These are phyloP conservation scores for Dentipellis fragilis DNA, from an alignment of 768 basidiomycete genomes.

Conservation along the genomic window DNA sequence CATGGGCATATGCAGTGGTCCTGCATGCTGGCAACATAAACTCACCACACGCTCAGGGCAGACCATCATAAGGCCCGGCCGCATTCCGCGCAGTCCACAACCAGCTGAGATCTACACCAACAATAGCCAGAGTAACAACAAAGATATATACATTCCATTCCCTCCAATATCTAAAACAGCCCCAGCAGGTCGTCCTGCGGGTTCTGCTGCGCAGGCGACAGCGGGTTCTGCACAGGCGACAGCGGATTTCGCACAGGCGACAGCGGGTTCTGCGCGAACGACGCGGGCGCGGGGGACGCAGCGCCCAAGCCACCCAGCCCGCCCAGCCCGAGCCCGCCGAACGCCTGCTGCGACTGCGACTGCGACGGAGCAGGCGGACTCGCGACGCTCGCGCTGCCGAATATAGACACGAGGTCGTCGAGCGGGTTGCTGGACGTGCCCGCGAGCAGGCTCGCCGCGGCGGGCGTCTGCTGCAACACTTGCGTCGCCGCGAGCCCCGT, in stretches of 20 bases:
- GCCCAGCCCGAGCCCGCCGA: conserved; percentile 8
- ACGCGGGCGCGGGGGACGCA: background rate
- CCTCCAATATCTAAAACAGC: conserved; percentile 31
- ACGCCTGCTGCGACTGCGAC: conserved; percentile 11
- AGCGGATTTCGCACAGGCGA: background rate
- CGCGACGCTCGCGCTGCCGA: conserved; percentile 40
- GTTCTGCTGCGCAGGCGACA: conserved; percentile 16
- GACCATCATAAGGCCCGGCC: no score
- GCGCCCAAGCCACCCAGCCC: no score
- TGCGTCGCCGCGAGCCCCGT: conserved; percentile 74
- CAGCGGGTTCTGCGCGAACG: background rate
- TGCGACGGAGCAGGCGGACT: background rate
- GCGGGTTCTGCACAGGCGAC: conserved; percentile 8
- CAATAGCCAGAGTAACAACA: background rate
- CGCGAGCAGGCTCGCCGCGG: conserved; percentile 62
- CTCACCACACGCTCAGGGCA: no score
- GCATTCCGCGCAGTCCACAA: no score
- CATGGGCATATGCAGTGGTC: no score
- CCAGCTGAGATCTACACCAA: no score
- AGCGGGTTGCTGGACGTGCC: conserved; percentile 83
- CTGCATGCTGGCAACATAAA: no score
- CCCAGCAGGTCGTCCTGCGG: conserved; percentile 46
- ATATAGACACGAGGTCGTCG: conserved; percentile 90
- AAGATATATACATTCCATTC: background rate
- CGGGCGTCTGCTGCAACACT: conserved; percentile 59